phyloP scores from a whole-genome alignment of 495 filamentous ascomycete species.

The Oleoguttula mirabilis region DNA sequence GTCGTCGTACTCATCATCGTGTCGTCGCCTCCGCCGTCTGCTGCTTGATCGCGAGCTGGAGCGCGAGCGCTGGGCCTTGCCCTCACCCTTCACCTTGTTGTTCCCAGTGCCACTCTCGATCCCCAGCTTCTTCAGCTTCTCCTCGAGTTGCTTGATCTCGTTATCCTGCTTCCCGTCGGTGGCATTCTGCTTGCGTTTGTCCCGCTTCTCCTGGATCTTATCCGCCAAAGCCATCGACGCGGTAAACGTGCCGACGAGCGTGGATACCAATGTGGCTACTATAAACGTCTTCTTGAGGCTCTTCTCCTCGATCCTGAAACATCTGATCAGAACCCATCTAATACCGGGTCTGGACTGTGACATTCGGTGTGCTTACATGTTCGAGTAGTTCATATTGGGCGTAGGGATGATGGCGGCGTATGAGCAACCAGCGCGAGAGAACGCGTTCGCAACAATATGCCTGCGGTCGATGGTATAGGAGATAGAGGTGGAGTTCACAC shows the following conservation, averaged over 20 bases:
- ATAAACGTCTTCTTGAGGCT: slow-evolving; percentile 26
- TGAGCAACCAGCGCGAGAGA: too few species aligned
- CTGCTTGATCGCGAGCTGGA: neutral
- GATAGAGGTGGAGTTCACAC: too few species aligned
- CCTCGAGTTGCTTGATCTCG: slow-evolving; percentile 38
- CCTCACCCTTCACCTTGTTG: too few species aligned
- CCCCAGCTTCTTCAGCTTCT: slow-evolving; percentile 19
- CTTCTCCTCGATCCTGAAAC: neutral
- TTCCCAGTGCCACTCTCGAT: slow-evolving; percentile 8
- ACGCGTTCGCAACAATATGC: too few species aligned
- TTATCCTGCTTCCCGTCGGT: slow-evolving; percentile 23
- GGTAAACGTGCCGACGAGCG: slow-evolving; percentile 27
- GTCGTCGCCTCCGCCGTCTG: neutral
- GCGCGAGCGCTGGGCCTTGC: neutral
- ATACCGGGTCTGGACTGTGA: neutral
- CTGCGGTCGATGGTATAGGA: too few species aligned
- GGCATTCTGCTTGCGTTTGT: slow-evolving; percentile 17
- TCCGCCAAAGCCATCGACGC: slow-evolving; percentile 25
- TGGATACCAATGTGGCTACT: slow-evolving; percentile 26
- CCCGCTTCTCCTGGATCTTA: slow-evolving; percentile 15
- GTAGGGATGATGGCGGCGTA: too few species aligned
- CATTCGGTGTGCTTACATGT: neutral
- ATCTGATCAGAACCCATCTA: neutral
- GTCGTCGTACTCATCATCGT: neutral
- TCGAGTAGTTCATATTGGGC: neutral